phyloP scores from a whole-genome alignment of 371 early-diverging fungal genomes.

The Rozella allomycis region DNA sequence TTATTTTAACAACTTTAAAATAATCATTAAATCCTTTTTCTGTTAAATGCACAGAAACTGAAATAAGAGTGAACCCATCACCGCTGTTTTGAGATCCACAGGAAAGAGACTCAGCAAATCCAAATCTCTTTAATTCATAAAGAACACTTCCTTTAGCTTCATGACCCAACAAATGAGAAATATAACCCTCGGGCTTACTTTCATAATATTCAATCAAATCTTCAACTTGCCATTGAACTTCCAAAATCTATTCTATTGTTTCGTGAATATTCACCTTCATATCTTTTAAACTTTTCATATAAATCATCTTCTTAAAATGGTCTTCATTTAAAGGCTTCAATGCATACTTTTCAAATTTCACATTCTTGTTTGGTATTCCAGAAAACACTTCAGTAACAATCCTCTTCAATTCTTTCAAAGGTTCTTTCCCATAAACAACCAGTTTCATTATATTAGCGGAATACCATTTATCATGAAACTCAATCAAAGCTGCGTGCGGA shows the following conservation, averaged over 20 bases:
- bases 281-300: too few relatives aligned
- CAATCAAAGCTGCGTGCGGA: slow-evolving; percentile 55
- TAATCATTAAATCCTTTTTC: slow-evolving; percentile 47
- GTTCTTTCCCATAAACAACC: slow-evolving; percentile 69
- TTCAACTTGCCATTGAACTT: too few relatives aligned
- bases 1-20: slow-evolving; percentile 36
- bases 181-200: slow-evolving; percentile 37
- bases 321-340: too few relatives aligned
- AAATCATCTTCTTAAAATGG: too few relatives aligned
- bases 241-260: too few relatives aligned
- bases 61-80: slow-evolving; percentile 54
- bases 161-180: slow-evolving; percentile 59
- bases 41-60: slow-evolving; percentile 53
- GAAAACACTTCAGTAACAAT: slow-evolving; percentile 67
- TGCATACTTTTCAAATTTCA: too few relatives aligned
- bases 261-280: too few relatives aligned
- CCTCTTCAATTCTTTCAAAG: slow-evolving; percentile 51
- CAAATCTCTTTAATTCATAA: slow-evolving; percentile 44
- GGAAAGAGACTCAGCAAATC: slow-evolving; percentile 61
- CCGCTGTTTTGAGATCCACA: slow-evolving; percentile 38
- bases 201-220: too few relatives aligned
- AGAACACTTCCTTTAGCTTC: slow-evolving; percentile 59
- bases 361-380: slow-evolving; percentile 40
- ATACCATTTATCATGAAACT: slow-evolving; percentile 70
- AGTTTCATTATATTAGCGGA: slow-evolving; percentile 85